Conservation (phyloP, 202 grass and related monocot genomes). For the Eragrostis tef region DNA sequence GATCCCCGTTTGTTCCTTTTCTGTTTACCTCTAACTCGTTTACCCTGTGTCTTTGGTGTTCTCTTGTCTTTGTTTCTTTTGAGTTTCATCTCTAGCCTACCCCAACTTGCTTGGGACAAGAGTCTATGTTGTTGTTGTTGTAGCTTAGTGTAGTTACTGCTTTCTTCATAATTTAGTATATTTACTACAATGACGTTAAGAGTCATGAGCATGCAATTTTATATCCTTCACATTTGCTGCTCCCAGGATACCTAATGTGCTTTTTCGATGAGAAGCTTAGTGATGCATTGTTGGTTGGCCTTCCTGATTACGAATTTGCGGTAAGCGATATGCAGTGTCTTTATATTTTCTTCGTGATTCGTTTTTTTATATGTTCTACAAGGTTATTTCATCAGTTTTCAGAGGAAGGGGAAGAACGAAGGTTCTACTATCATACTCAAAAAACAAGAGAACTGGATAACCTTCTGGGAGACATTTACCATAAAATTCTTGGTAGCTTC, state of each 20-base stretch:
- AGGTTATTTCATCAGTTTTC: slow-evolving; percentile 69
- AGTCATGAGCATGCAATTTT: slow-evolving; percentile 23
- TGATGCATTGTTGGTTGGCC: slow-evolving; percentile 67
- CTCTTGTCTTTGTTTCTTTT: too few relatives aligned
- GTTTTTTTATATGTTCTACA: slow-evolving; percentile 42
- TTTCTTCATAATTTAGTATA: too few relatives aligned
- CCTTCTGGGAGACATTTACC: slow-evolving; percentile 97
- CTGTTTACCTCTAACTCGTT: too few relatives aligned
- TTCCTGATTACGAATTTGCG: slow-evolving; percentile 86
- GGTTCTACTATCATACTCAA: slow-evolving; percentile 90
- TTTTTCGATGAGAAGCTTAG: slow-evolving; percentile 81
- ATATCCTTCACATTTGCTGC: slow-evolving; percentile 6
- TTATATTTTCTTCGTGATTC: slow-evolving; percentile 29
- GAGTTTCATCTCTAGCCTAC: too few relatives aligned
- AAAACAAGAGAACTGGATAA: slow-evolving; percentile 97
- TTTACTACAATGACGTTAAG: slow-evolving; percentile 23
- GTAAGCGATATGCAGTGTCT: slow-evolving; percentile 70
- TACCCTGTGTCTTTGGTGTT: too few relatives aligned
- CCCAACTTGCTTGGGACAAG: too few relatives aligned
- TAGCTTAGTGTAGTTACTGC: too few relatives aligned
- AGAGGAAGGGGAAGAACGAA: slow-evolving; percentile 83
- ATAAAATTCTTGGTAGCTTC: slow-evolving; percentile 97
- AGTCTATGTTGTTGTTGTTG: too few relatives aligned
- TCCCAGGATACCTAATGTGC: slow-evolving; percentile 95
- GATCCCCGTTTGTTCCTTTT: too few relatives aligned